These are phyloP conservation scores for Aureobasidium sp. DNA, from an alignment of 2,329 filamentous ascomycete species.

Conservation along the genomic window DNA sequence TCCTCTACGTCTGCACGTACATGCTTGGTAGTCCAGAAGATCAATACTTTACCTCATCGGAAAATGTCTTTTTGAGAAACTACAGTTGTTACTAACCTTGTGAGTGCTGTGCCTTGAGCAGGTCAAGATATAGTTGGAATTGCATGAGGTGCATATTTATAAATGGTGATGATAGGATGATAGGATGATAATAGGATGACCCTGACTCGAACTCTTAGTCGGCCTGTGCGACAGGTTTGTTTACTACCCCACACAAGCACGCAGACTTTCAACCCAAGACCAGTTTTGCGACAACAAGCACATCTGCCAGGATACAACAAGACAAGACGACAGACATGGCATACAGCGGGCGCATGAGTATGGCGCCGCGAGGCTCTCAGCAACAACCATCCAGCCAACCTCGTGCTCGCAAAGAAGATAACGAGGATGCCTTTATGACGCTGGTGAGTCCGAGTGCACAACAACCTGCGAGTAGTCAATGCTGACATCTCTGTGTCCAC, in stretches of 20 bases:
- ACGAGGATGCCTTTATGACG: conserved; percentile 57
- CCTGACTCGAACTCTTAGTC: not conserved
- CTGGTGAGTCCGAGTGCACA: conserved; percentile 40
- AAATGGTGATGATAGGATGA: not conserved
- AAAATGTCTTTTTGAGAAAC: no score
- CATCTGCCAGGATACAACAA: not conserved
- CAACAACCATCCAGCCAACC: conserved; percentile 36
- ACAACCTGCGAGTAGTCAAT: conserved; percentile 24
- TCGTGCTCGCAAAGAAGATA: conserved; percentile 44
- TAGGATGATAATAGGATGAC: not conserved
- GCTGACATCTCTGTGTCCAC: conserved; percentile 17
- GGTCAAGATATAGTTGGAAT: no score
- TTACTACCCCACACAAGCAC: conserved; percentile 6
- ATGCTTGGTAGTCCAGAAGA: no score
- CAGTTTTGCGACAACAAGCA: conserved; percentile 13
- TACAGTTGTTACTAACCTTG: no score
- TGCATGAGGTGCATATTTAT: not conserved
- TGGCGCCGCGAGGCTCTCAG: conserved; percentile 45
- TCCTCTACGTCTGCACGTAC: no score
- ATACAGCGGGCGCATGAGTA: conserved; percentile 58
- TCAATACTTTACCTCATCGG: no score
- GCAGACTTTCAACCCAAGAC: not conserved
- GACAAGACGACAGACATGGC: conserved; percentile 39
- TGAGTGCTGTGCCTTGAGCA: no score
- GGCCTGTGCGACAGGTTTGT: conserved; percentile 15